phyloP scores from a whole-genome alignment of 257 asterid genomes.

The Petunia axillaris region DNA sequence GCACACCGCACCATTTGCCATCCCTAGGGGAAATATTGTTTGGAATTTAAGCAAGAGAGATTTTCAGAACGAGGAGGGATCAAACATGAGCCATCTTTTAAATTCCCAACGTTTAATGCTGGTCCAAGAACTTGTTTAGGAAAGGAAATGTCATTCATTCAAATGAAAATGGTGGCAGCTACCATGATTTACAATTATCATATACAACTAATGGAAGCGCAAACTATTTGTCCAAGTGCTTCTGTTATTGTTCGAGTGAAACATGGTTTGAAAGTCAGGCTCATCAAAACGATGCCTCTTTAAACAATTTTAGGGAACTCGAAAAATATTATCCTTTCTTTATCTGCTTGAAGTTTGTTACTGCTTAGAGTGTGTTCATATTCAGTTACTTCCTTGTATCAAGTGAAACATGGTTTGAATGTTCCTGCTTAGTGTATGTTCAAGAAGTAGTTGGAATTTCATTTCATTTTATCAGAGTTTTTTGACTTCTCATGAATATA shows the following conservation, averaged over 20 bases:
- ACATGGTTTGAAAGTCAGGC: conserved; percentile 21
- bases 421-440: too few species aligned
- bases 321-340: too few species aligned
- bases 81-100: conserved; percentile 11
- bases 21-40: not conserved
- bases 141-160: conserved; percentile 23
- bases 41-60: conserved; percentile 25
- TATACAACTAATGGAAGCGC: not conserved
- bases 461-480: too few species aligned
- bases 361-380: too few species aligned
- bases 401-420: too few species aligned
- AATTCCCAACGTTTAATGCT: conserved; percentile 16
- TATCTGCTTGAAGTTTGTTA: too few species aligned
- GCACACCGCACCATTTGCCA: too few species aligned
- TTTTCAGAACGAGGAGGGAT: not conserved
- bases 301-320: too few species aligned
- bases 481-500: too few species aligned
- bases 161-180: conserved; percentile 27
- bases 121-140: conserved; percentile 29
- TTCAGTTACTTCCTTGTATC: too few species aligned
- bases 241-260: conserved; percentile 18
- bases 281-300: not conserved
- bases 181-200: conserved; percentile 10
- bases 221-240: conserved; percentile 1
- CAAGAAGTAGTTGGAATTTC: too few species aligned